These are phyloP conservation scores for Colletotrichum liaoningense DNA, from an alignment of 2,329 filamentous ascomycete genomes.

Conservation along the genomic window DNA sequence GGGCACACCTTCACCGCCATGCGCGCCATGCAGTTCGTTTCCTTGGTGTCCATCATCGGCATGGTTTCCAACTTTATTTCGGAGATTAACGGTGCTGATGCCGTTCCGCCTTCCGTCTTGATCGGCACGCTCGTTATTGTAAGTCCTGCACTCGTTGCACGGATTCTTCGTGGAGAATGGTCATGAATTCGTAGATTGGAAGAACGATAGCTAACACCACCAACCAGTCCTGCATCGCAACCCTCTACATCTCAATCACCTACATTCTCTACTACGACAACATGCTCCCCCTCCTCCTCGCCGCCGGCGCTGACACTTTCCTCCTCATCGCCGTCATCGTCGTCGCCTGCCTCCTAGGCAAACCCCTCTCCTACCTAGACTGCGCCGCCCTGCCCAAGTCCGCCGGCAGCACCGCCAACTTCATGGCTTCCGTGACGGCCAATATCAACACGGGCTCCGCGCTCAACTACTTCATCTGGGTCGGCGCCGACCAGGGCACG, in stretches of 20 bases:
- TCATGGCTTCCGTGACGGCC: slow-evolving; percentile 56
- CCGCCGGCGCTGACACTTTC: slow-evolving; percentile 72
- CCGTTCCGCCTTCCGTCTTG: slow-evolving; percentile 76
- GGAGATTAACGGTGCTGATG: slow-evolving; percentile 75
- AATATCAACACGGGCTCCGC: slow-evolving; percentile 50
- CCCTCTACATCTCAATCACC: slow-evolving; percentile 82
- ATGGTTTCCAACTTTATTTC: slow-evolving; percentile 86
- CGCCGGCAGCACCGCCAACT: slow-evolving; percentile 52
- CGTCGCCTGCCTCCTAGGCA: slow-evolving; percentile 81
- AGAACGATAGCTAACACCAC: slow-evolving; percentile 31
- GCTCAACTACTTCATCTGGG: slow-evolving; percentile 59
- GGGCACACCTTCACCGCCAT: slow-evolving; percentile 82
- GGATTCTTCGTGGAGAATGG: rapidly evolving
- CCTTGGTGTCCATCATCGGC: slow-evolving; percentile 82
- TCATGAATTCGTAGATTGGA: not conserved
- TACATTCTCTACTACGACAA: slow-evolving; percentile 85
- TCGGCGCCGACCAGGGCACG: slow-evolving; percentile 66
- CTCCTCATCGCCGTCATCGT: slow-evolving; percentile 84
- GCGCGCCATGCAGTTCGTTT: slow-evolving; percentile 76
- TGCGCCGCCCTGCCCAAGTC: slow-evolving; percentile 67
- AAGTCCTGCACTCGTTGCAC: slow-evolving; percentile 52
- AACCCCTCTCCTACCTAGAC: slow-evolving; percentile 81
- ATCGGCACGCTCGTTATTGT: slow-evolving; percentile 85
- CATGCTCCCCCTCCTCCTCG: slow-evolving; percentile 79
- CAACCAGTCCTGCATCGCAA: slow-evolving; percentile 82